phyloP scores from a whole-genome alignment of 163 green algal species.

The Volvox carteri region DNA sequence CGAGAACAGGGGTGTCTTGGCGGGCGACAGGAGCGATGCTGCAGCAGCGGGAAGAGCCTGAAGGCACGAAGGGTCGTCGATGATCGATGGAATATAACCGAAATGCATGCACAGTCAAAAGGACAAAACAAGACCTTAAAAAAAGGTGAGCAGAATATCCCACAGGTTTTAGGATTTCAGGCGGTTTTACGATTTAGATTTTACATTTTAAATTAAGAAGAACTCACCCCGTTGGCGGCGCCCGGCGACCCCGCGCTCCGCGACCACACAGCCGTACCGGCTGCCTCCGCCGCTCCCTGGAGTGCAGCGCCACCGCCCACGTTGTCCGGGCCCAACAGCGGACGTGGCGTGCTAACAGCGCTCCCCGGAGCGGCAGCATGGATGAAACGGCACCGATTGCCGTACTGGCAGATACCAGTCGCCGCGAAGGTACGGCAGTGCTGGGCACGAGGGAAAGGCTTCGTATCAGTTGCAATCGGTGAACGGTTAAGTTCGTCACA shows the following conservation, averaged over 20 bases:
- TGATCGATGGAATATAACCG: too few relatives aligned
- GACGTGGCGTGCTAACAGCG: conserved; percentile 21
- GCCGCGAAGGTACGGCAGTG: conserved; percentile 87
- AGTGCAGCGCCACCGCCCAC: conserved; percentile 11
- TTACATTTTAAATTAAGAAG: too few relatives aligned
- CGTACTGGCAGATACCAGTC: conserved; percentile 92
- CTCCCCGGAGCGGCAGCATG: conserved; percentile 66
- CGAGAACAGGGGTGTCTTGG: conserved; percentile 7
- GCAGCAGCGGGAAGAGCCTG: conserved; percentile 37
- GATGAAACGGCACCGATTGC: conserved; percentile 93
- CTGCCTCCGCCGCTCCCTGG: neutral
- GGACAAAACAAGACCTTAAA: too few relatives aligned
- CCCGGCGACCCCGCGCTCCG: neutral
- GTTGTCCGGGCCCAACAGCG: neutral
- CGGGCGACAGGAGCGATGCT: conserved; percentile 43
- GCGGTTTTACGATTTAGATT: too few relatives aligned
- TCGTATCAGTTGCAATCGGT: too few relatives aligned
- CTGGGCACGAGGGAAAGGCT: conserved; percentile 53
- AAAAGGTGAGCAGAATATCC: too few relatives aligned
- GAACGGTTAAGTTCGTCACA: too few relatives aligned
- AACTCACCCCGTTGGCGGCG: conserved; percentile 19
- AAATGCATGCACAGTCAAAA: too few relatives aligned
- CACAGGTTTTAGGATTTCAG: too few relatives aligned
- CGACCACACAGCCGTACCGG: conserved; percentile 15
- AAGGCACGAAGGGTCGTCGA: neutral